These are phyloP conservation scores for Kwoniella dejecticola DNA, from an alignment of 768 basidiomycete genomes.

Conservation along the genomic window DNA sequence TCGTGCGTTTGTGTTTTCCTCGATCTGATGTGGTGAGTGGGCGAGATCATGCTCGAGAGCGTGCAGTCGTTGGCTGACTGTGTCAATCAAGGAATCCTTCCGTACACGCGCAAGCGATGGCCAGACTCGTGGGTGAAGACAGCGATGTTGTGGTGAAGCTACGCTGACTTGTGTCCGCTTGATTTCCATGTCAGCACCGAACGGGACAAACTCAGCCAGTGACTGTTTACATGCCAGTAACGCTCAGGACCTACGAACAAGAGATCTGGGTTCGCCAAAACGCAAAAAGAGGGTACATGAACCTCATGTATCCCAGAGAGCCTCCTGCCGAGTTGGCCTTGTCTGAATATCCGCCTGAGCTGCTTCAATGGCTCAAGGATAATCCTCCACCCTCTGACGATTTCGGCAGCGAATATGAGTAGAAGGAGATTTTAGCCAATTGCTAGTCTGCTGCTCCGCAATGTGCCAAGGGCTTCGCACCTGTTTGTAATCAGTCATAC, in stretches of 20 bases:
- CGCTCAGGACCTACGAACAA: background rate
- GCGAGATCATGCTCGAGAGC: background rate
- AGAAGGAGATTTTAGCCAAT: too few species aligned
- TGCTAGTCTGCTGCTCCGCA: too few species aligned
- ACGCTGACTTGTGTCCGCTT: background rate
- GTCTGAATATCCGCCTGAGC: background rate
- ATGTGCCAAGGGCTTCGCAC: too few species aligned
- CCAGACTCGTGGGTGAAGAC: conserved; percentile 8
- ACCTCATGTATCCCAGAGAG: background rate
- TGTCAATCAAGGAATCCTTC: conserved; percentile 6
- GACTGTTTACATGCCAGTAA: conserved; percentile 10
- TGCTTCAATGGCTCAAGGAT: background rate
- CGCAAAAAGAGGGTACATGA: background rate
- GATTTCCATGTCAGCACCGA: conserved; percentile 5
- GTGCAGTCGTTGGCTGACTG: background rate
- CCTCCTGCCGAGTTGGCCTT: background rate
- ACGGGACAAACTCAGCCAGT: conserved; percentile 2
- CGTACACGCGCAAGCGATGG: conserved; percentile 10
- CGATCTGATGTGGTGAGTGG: conserved; percentile 9
- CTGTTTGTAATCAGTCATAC: too few species aligned
- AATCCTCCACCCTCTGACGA: background rate
- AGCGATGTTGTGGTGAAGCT: too few species aligned
- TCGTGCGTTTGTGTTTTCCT: conserved; percentile 5
- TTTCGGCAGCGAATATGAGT: too few species aligned
- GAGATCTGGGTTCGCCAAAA: background rate